Evolutionary conservation across 495 filamentous ascomycete species (phyloP).

Genomic region (Talaromyces wortmannii): DNA sequence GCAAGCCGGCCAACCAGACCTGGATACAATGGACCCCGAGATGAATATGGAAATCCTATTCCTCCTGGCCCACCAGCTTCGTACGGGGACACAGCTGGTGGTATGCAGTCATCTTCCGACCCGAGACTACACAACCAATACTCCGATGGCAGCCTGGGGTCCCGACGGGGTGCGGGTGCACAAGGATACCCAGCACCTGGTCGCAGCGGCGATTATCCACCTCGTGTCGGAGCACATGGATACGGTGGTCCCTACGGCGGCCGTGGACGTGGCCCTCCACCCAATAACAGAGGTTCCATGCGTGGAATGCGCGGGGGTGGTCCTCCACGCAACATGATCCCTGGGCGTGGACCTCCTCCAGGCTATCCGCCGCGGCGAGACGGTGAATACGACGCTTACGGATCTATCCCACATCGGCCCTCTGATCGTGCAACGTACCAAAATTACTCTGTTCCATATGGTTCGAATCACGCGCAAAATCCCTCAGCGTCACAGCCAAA

Average conservation of each 20-base stretch:
- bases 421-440: neutral
- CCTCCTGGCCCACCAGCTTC: slow-evolving; percentile 32
- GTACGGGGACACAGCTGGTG: slow-evolving; percentile 30
- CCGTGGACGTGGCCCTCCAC: slow-evolving; percentile 26
- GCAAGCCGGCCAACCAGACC: neutral
- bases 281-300: slow-evolving; percentile 25
- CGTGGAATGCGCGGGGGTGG: slow-evolving; percentile 22
- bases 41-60: slow-evolving; percentile 65
- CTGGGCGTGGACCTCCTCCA: slow-evolving; percentile 52
- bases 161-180: slow-evolving; percentile 39
- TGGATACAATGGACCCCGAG: slow-evolving; percentile 40
- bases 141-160: slow-evolving; percentile 54
- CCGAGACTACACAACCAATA: slow-evolving; percentile 52
- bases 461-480: slow-evolving; percentile 2
- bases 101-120: slow-evolving; percentile 34
- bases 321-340: slow-evolving; percentile 30
- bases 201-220: slow-evolving; percentile 45
- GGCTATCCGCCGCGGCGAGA: slow-evolving; percentile 30
- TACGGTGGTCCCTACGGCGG: slow-evolving; percentile 44
- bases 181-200: slow-evolving; percentile 30
- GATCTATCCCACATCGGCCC: slow-evolving; percentile 1
- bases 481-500: slow-evolving; percentile 5
- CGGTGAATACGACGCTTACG: slow-evolving; percentile 10
- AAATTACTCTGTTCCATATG: neutral
- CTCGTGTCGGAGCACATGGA: slow-evolving; percentile 53